Base-by-base conservation (phyloP, 2,329 filamentous ascomycete species). In the Scytalidium sp. region DNA sequence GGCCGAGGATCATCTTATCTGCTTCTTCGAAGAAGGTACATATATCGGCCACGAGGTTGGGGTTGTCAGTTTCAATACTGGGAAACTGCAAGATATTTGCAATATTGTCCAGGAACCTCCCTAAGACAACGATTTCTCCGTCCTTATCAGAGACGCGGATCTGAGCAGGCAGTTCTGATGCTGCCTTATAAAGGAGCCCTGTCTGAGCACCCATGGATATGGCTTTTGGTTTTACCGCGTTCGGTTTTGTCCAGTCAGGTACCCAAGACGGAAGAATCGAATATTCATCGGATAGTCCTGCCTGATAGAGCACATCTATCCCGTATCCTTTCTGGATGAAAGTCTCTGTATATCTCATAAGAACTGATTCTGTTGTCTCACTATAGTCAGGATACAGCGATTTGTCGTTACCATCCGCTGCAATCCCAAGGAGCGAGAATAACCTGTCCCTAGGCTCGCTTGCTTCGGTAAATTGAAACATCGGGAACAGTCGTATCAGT, bases 361-460 rank as follows among this genome's bases (percentile, higher is more conserved):
- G 19, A 27, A 52, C 43, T 10, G 10, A 47, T 17, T 52, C 50
- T 8, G 46, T 23, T 6, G 47, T n/a, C 19, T 22, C 19, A 19
- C 50, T 32, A 36, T 52, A 52, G 23, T 52, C 47, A 2, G 47
- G 43, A 5, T 46, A 36, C 25, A 49, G 50, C 7, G 4, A 36
- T n/a, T 19, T 20, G 13, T 44, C 20, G 17, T 45, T 19, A 5
- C 46, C 21, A 49, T 57, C 53, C 29, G 23, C 42, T 6, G 53
- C 43, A 40, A 58, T 54, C 3, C 55, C 51, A 13, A 50, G 43
- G 40, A 54, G 50, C 3, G 53, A 51, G 40, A 50, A 58, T 21
- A 56, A 36, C 40, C 49, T 50, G 41, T 54, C 52, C 32, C 50
- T 39, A 21, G 45, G 46, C 22, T 54, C 52, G 13, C 45, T 49